phyloP scores from a whole-genome alignment of 805 yeast species.

The Candida pseudofarinosa region DNA sequence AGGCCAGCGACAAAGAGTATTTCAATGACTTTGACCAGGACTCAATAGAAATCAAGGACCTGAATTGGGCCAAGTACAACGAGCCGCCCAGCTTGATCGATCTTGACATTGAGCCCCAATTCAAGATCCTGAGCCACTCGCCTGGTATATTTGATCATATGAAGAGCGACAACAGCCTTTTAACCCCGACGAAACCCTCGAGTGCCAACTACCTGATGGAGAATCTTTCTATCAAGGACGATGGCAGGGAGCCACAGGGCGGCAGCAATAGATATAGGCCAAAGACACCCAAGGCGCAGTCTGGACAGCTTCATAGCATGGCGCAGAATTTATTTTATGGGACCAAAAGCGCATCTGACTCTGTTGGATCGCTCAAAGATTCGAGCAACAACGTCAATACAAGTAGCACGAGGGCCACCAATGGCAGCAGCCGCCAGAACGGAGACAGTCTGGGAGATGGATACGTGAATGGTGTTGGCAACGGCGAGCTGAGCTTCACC shows the following conservation, averaged over 20 bases:
- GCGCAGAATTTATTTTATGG: constrained; percentile 13
- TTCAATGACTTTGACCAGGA: constrained; percentile 42
- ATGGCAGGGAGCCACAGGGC: constrained; percentile 1
- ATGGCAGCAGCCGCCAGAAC: not conserved
- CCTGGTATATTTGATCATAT: not conserved
- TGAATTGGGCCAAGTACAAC: constrained; percentile 26
- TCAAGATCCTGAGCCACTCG: not conserved
- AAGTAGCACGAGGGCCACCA: not conserved
- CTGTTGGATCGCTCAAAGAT: constrained; percentile 8
- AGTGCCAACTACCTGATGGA: constrained; percentile 16
- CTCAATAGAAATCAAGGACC: constrained; percentile 14
- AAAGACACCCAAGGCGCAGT: constrained; percentile 8
- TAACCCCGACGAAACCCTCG: not conserved
- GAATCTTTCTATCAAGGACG: constrained; percentile 17
- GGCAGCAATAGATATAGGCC: not conserved
- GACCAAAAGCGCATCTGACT: constrained; percentile 23
- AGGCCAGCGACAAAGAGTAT: constrained; percentile 10
- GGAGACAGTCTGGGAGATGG: too few relatives aligned
- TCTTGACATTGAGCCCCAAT: constrained; percentile 53
- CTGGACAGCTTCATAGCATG: constrained; percentile 11
- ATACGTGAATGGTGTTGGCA: not conserved
- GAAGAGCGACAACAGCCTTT: constrained; percentile 1
- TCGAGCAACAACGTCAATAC: constrained; percentile 4
- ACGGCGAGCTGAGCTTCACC: constrained; percentile 5
- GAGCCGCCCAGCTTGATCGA: constrained; percentile 55